A percentile compares a stretch with the other conserved stretches of the same genome.
These are phyloP conservation scores for Cladophialophora yegresii DNA, from an alignment of 2,329 filamentous ascomycete genomes.

Conservation along the genomic window DNA sequence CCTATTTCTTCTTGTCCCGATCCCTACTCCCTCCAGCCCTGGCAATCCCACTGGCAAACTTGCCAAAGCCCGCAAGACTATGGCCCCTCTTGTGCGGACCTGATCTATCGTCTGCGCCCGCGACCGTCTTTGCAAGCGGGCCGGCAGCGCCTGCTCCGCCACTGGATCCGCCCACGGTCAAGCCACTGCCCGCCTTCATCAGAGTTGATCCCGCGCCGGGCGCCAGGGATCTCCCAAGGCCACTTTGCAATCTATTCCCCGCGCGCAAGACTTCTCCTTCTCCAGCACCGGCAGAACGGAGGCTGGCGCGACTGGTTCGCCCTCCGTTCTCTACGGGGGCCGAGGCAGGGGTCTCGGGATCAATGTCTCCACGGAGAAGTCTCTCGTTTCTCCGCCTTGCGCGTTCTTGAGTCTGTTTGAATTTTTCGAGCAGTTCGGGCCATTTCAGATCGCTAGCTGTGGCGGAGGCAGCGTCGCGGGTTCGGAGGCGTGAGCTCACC, in stretches of 20 bases:
- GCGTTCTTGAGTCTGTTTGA: constrained; percentile 84
- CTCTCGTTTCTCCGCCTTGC: constrained; percentile 55
- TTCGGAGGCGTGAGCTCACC: constrained; percentile 27
- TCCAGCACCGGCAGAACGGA: constrained; percentile 12
- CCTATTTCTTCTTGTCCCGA: constrained; percentile 34
- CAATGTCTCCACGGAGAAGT: constrained; percentile 29
- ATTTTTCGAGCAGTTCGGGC: constrained; percentile 92
- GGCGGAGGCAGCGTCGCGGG: constrained; percentile 19
- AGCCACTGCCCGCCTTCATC: constrained; percentile 18
- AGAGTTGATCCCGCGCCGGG: constrained; percentile 9
- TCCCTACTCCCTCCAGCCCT: constrained; percentile 53
- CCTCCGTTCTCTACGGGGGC: constrained; percentile 16
- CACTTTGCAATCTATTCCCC: not conserved
- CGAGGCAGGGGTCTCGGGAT: constrained; percentile 18
- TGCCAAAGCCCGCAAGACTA: constrained; percentile 34
- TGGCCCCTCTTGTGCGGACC: constrained; percentile 33
- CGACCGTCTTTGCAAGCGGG: not conserved
- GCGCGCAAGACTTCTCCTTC: constrained; percentile 15
- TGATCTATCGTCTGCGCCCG: constrained; percentile 13
- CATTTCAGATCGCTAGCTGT: constrained; percentile 68
- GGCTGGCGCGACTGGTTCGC: constrained; percentile 27
- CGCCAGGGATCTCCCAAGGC: constrained; percentile 19
- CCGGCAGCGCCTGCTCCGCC: constrained; percentile 12
- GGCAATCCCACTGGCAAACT: constrained; percentile 63
- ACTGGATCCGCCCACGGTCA: constrained; percentile 11